These are phyloP conservation scores for Solanum microdontum DNA, from an alignment of 257 asterid species.

Conservation along the genomic window DNA sequence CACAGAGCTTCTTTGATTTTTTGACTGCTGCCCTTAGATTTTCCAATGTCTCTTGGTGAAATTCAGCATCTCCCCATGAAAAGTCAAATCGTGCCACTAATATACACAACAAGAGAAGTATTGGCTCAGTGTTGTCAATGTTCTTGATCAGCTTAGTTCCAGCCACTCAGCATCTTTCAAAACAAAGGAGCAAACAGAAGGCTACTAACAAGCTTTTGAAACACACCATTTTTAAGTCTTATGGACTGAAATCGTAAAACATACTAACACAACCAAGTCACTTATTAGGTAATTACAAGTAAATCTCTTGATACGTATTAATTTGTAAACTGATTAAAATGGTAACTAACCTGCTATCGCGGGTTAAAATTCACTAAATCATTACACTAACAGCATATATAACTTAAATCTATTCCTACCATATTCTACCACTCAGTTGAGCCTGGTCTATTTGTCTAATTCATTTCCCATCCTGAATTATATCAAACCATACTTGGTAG, in stretches of 20 bases:
- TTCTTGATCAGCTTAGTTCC: neutral
- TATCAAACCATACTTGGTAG: neutral
- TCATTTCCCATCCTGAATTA: neutral
- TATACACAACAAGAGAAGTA: neutral
- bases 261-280: neutral
- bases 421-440: neutral
- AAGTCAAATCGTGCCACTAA: slow-evolving; percentile 92
- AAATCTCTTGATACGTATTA: neutral
- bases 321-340: neutral
- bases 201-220: neutral
- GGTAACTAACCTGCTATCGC: slow-evolving; percentile 28
- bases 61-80: slow-evolving; percentile 81
- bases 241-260: neutral
- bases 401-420: neutral
- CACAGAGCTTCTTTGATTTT: slow-evolving; percentile 68
- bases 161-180: neutral
- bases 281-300: neutral
- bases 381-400: neutral
- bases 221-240: neutral
- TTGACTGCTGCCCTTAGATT: slow-evolving; percentile 70
- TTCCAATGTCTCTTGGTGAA: slow-evolving; percentile 85
- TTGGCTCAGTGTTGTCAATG: neutral
- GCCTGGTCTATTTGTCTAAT: neutral
- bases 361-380: neutral
- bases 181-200: neutral